Base-by-base conservation (phyloP, 371 early-diverging fungal genomes). In the Zancudomyces culisetae region DNA sequence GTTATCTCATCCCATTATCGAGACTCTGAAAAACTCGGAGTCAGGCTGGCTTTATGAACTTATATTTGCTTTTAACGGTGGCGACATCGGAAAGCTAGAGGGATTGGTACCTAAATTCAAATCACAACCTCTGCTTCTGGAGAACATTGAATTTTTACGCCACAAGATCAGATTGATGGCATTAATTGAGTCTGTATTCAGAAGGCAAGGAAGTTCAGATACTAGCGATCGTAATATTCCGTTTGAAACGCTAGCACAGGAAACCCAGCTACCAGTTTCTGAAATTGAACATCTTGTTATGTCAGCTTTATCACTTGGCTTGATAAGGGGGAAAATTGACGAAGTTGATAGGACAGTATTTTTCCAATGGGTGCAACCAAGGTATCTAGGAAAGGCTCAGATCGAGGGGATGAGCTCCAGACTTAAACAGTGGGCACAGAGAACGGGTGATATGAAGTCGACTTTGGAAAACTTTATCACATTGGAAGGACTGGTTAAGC, bases 121-220 rank as follows among this genome's bases (percentile, higher is more conserved):
- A 76, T 81, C 53, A 12, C 70, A 88, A 77, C 80, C 81, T 22
- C 65, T 92, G 52, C 73, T 95, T 54, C 76, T 80, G 54, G 70
- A 78, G 54, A 74, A 81, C 49, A 66, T 80, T 22, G 72, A 74
- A 21, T 77, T 83, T 41, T 64, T 96, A 52, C 78, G 81, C 51
- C 88, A 90, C 68, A 98, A 98, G 71, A 85, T 98, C 45, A 85
- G 95, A 51, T 72, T 95, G 55, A 95, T 95, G 93, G 83, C 95
- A 0, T 72, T 98, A 48, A 85, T 96, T 55, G 96, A 95, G 64
- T 71, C 81, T 0, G 83, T 93, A 27, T 97, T 97, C 68, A 81
- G 79, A 63, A 79, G 89, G 27, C 76, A 70, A 50, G 82, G 85
- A 20, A 85, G 85, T 42, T 74, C 78, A 30, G 20, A 49, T 10